Evolutionary conservation across 1,139 yeast species (phyloP), one percentile per base, ranked within the genome.

Genomic region (Yamadazyma trypodendri): DNA sequence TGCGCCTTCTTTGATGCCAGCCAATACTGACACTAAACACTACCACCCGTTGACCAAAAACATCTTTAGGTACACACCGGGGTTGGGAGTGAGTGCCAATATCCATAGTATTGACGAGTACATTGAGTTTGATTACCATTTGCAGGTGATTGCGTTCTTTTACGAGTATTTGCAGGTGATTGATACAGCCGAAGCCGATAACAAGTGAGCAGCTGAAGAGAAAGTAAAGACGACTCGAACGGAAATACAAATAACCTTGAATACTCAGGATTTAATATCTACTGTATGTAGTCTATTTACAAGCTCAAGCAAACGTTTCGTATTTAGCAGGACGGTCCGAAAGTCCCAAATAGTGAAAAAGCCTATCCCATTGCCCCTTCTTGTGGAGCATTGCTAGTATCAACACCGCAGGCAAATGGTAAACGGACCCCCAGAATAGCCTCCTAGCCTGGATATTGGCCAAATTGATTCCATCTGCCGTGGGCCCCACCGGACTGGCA

Each of bases 361-460:
- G 54, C 67, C 92, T 77, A 56, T 88, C 95, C 97, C 97, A 90
- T 59, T 90, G 90, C 2, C 96, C 97, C 56, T 82, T 84, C 61
- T 92, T 94, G 61, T 94, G 98, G 37, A 90, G 60, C 89, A 94
- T 89, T 1, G 97, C 97, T 43, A 94, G 68, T 18, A 89, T 82
- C 39, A 94, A 66, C 8, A 94, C 83, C 0, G 87, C 92, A 1
- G 99, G 98, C 37, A 94, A 65, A 51, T 94, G 97, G 79, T 94
- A 81, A 2, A 94, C 96, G 18, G 96, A 85, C 30, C 95, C 88
- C 95, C 96, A 87, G 60, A 92, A 92, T 34, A 92, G 72, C 56
- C 84, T 84, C 44, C 88, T 80, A 1, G 97, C 96, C 56, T 78
- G 82, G 1, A 68, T 51, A 45, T 75, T 79, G 1, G 95, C 87